Evolutionary conservation across 768 basidiomycete genomes (phyloP), one percentile per base, ranked within the genome.

Genomic region (Naganishia onofrii): DNA sequence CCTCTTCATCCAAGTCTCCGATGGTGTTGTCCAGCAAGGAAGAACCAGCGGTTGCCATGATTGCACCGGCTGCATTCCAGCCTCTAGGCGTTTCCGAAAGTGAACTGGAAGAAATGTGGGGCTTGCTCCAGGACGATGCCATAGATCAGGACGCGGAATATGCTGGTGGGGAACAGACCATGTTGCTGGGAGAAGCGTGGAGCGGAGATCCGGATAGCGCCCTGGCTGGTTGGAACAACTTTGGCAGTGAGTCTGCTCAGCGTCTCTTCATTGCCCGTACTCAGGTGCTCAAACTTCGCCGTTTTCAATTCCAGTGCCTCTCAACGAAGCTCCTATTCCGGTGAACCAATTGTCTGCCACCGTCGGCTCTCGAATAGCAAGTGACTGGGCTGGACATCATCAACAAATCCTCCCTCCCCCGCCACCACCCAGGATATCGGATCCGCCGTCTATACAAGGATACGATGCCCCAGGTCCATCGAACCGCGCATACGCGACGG

Each of bases 61-160:
- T 63, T 38, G 60, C 36, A 29, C 60, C 60, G 26, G 38, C 42
- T 8, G 38, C 15, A 2, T 34, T 3, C 12, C 60, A 63, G 46
- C 60, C 60, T 4, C 38, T 63, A 10, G 74, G 70, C 3, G 60
- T 60, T 5, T 66, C 68, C 31, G 75, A 74, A 52, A 68, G 65
- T 21, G 72, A 76, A 21, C 46, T 74, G 64, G 73, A 69, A 21
- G 75, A 72, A 31, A 64, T 76, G 69, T 76, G 75, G 75, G 70
- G 74, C 55, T n/a, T 71, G n/a, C 55, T 73, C 10, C 72, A 74
- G 28, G 74, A 74, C 15, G 70, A 72, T 32, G 58, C 26, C 23
- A 46, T 58, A 19, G 63, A 42, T 31, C 55, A 13, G 15, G 31
- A 34, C 28, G n/a, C 12, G 32, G 65, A 32, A 34, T 58, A 57